Conservation (phyloP, 495 filamentous ascomycete genomes). For the Aspergillus heteromorphus region DNA sequence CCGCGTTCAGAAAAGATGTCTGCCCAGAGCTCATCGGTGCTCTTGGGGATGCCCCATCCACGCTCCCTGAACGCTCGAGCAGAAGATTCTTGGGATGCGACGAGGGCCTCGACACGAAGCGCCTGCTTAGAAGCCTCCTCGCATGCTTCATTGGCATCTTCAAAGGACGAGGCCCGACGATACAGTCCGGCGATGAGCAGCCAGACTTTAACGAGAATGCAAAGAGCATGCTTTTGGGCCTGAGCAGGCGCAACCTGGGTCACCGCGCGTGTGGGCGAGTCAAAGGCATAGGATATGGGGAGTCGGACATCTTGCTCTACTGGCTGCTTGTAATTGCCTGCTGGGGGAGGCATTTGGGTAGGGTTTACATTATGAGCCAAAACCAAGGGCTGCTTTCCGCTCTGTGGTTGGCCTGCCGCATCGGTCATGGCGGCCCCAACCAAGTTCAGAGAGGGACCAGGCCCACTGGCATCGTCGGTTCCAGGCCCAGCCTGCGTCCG, state of each 20-base stretch:
- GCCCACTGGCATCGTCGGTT: not conserved
- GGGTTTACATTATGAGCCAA: constrained; percentile 47
- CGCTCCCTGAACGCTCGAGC: constrained; percentile 50
- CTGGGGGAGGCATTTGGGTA: constrained; percentile 35
- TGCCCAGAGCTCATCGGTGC: constrained; percentile 73
- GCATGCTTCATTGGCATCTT: constrained; percentile 72
- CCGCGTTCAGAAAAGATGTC: constrained; percentile 76
- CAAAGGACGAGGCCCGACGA: constrained; percentile 67
- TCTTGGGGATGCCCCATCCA: constrained; percentile 70
- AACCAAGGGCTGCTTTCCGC: constrained; percentile 36
- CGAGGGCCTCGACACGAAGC: constrained; percentile 37
- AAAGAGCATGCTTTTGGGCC: constrained; percentile 51
- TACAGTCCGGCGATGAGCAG: constrained; percentile 84
- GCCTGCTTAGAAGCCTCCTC: constrained; percentile 74
- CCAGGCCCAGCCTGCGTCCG: not conserved
- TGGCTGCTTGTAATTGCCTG: constrained; percentile 44
- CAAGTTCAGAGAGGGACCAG: constrained; percentile 18
- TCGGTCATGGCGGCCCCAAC: constrained; percentile 42
- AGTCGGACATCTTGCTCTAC: constrained; percentile 49
- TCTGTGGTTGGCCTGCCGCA: constrained; percentile 15
- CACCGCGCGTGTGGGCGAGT: constrained; percentile 36
- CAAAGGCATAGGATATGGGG: constrained; percentile 39
- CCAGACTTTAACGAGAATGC: constrained; percentile 75
- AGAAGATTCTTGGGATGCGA: constrained; percentile 42
- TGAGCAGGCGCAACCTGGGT: constrained; percentile 35